phyloP scores from a whole-genome alignment of 2,329 filamentous ascomycete species.

The Massarina eburnea region DNA sequence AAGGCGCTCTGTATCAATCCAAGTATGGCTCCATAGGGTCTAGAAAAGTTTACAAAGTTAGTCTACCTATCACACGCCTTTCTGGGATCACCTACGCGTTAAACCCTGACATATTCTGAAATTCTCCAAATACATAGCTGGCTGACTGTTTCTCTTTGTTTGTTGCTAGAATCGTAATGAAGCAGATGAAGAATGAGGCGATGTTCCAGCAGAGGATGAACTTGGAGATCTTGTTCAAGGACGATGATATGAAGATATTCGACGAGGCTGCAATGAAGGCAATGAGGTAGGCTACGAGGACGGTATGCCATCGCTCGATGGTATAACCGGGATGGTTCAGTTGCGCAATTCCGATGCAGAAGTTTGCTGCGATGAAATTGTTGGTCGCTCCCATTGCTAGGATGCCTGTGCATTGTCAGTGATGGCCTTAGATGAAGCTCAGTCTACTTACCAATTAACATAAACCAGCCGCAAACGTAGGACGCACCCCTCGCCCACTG shows the following conservation, averaged over 20 bases:
- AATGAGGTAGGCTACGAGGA: conserved; percentile 55
- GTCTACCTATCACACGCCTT: too few species aligned
- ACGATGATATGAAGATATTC: conserved; percentile 54
- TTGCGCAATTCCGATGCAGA: conserved; percentile 58
- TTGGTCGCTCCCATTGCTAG: conserved; percentile 58
- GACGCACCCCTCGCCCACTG: conserved; percentile 38
- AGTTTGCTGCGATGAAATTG: conserved; percentile 58
- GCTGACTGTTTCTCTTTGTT: conserved; percentile 58
- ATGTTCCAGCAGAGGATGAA: conserved; percentile 58
- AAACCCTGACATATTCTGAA: conserved; percentile 59
- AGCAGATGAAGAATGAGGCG: conserved; percentile 53
- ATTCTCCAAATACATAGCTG: conserved; percentile 58
- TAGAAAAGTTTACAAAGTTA: too few species aligned
- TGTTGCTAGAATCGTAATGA: conserved; percentile 55
- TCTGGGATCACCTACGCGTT: too few species aligned
- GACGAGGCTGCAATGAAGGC: conserved; percentile 47
- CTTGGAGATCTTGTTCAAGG: conserved; percentile 55
- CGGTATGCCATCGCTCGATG: conserved; percentile 60
- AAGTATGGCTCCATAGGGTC: conserved; percentile 56
- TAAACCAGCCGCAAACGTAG: conserved; percentile 46
- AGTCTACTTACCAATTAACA: conserved; percentile 26
- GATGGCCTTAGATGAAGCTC: background rate
- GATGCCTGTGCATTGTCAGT: conserved; percentile 37
- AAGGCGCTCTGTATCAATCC: conserved; percentile 58
- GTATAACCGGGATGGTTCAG: conserved; percentile 54